These are phyloP conservation scores for Spongospora subterranea DNA, from an alignment of 208 protist species.

Conservation along the genomic window DNA sequence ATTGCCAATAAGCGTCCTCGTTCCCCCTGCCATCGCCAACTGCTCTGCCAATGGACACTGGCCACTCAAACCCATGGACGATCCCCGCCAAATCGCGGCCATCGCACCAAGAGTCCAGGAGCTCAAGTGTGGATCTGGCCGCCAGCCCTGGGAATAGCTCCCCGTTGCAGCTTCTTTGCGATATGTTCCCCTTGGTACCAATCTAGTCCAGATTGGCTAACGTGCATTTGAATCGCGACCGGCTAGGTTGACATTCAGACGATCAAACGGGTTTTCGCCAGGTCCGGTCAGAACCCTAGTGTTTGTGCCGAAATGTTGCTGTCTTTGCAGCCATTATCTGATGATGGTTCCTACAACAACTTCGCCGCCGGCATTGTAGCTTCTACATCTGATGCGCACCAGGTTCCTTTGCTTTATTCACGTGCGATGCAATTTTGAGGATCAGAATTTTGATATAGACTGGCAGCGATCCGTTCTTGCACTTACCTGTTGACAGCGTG, in stretches of 20 bases:
- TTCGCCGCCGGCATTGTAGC: background rate
- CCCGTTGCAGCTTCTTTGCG: background rate
- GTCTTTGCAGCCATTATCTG: background rate
- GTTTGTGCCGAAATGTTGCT: constrained; percentile 51
- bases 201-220: background rate
- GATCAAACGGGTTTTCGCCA: background rate
- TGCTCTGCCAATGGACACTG: too few species aligned
- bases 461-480: background rate
- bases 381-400: background rate
- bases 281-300: background rate
- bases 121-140: too few species aligned
- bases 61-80: too few species aligned
- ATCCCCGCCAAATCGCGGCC: too few species aligned
- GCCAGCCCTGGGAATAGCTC: background rate
- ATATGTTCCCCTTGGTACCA: constrained; percentile 32
- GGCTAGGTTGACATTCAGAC: background rate
- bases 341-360: background rate
- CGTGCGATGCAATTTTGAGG: background rate
- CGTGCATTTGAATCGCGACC: background rate
- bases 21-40: too few species aligned
- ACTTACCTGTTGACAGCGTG: background rate
- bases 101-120: too few species aligned
- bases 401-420: background rate
- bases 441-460: background rate
- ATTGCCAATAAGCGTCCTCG: too few species aligned